phyloP scores from a whole-genome alignment of 331 rosid species.

The Dryas integrifolia region DNA sequence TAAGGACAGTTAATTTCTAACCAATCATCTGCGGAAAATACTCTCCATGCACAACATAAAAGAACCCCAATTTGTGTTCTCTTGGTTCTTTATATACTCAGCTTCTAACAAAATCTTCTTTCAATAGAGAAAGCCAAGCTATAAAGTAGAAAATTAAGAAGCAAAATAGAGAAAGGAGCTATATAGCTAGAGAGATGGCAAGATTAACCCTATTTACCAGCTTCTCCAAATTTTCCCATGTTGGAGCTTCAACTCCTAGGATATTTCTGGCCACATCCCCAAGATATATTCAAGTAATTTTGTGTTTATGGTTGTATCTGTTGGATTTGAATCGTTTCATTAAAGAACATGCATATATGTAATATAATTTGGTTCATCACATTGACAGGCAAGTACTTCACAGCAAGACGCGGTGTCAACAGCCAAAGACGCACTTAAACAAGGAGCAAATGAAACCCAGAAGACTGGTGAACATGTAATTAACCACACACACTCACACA shows the following conservation, averaged over 20 bases:
- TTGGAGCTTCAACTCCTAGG: slow-evolving; percentile 42
- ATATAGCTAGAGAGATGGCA: slow-evolving; percentile 39
- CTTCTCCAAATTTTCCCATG: slow-evolving; percentile 51
- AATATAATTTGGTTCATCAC: not conserved
- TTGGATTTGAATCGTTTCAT: not conserved
- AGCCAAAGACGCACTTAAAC: slow-evolving; percentile 33
- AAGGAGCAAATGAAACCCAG: slow-evolving; percentile 38
- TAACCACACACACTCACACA: not conserved
- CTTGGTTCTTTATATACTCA: slow-evolving; percentile 22
- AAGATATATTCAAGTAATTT: slow-evolving; percentile 52
- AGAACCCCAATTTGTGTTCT: not conserved
- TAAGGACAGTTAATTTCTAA: not conserved
- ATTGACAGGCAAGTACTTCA: slow-evolving; percentile 36
- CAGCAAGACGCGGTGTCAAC: slow-evolving; percentile 29
- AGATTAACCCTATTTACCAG: slow-evolving; percentile 37
- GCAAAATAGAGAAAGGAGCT: not conserved
- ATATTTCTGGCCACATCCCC: slow-evolving; percentile 43
- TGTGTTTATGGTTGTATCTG: not conserved
- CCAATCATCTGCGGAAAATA: slow-evolving; percentile 24
- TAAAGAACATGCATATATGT: not conserved
- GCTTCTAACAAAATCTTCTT: slow-evolving; percentile 3
- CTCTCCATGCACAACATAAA: slow-evolving; percentile 22
- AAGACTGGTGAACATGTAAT: slow-evolving; percentile 37
- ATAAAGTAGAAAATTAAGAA: not conserved
- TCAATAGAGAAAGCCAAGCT: slow-evolving; percentile 13